Evolutionary conservation across 768 basidiomycete genomes (phyloP).

Genomic region (Gelatoporia subvermispora): DNA sequence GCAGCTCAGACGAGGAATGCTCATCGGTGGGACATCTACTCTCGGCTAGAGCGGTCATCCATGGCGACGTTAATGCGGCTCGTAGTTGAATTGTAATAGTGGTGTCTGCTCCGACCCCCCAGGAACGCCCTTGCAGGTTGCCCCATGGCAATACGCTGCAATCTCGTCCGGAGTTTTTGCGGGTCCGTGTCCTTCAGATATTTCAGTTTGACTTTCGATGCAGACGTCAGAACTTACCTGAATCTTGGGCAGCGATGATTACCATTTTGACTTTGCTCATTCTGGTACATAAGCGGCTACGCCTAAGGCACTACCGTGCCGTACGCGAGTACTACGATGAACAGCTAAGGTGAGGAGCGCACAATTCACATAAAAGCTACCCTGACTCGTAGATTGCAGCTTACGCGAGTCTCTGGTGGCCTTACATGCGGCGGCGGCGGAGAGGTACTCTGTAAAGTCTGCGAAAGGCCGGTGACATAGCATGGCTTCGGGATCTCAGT

Average conservation of each 20-base stretch:
- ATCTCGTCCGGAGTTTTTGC: conserved; percentile 32
- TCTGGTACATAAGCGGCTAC: conserved; percentile 38
- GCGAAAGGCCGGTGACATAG: too few relatives aligned
- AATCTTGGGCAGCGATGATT: conserved; percentile 29
- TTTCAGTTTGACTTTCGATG: too few relatives aligned
- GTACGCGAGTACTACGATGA: conserved; percentile 46
- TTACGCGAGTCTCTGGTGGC: conserved; percentile 14
- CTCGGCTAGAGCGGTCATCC: neutral
- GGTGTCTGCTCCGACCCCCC: conserved; percentile 29
- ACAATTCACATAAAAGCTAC: too few relatives aligned
- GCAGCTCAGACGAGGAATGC: conserved; percentile 53
- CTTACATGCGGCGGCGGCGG: conserved; percentile 14
- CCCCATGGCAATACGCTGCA: conserved; percentile 41
- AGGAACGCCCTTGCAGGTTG: conserved; percentile 33
- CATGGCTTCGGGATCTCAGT: too few relatives aligned
- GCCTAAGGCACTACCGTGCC: conserved; percentile 32
- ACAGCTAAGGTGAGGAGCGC: conserved; percentile 30
- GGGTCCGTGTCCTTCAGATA: conserved; percentile 27
- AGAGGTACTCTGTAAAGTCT: neutral
- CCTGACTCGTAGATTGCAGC: neutral
- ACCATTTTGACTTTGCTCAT: conserved; percentile 33
- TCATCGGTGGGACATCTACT: conserved; percentile 27
- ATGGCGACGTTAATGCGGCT: neutral
- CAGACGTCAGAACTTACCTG: too few relatives aligned
- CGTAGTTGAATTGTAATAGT: conserved; percentile 27